phyloP scores from a whole-genome alignment of 176 grass and related monocot genomes.

The Phyllostachys edulis region DNA sequence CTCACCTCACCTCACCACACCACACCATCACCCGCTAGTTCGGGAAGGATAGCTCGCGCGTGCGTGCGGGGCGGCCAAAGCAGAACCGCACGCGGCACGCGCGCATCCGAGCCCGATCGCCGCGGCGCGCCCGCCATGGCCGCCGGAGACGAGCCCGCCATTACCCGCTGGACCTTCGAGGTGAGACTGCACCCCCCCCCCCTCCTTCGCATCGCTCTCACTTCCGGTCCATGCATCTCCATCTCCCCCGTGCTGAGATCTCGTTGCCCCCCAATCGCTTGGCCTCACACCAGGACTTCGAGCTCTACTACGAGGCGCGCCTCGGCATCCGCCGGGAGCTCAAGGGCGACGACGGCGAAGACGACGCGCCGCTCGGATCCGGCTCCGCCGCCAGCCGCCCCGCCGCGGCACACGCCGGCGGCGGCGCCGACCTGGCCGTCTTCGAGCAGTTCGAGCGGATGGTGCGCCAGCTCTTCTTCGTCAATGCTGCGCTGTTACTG shows the following conservation, averaged over 20 bases:
- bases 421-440: conserved; percentile 50
- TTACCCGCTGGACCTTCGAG: conserved; percentile 70
- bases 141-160: conserved; percentile 44
- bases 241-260: conserved; percentile 19
- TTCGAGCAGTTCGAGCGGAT: conserved; percentile 64
- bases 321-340: conserved; percentile 53
- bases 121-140: conserved; percentile 26
- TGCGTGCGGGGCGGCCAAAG: neutral
- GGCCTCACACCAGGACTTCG: conserved; percentile 50
- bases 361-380: neutral
- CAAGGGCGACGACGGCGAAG: neutral
- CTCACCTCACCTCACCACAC: too few species aligned
- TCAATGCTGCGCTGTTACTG: neutral
- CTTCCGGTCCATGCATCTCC: too few species aligned
- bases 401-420: conserved; percentile 13
- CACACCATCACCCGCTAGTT: neutral
- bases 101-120: neutral
- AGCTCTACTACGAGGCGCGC: conserved; percentile 49
- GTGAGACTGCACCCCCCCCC: conserved; percentile 11
- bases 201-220: too few species aligned
- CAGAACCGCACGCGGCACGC: neutral
- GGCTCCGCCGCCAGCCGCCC: neutral
- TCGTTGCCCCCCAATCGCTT: conserved; percentile 2
- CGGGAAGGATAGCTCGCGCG: conserved; percentile 9
- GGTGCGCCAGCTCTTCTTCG: conserved; percentile 23